phyloP scores from a whole-genome alignment of 179 eudicot genomes.

The Beta lomatogona region DNA sequence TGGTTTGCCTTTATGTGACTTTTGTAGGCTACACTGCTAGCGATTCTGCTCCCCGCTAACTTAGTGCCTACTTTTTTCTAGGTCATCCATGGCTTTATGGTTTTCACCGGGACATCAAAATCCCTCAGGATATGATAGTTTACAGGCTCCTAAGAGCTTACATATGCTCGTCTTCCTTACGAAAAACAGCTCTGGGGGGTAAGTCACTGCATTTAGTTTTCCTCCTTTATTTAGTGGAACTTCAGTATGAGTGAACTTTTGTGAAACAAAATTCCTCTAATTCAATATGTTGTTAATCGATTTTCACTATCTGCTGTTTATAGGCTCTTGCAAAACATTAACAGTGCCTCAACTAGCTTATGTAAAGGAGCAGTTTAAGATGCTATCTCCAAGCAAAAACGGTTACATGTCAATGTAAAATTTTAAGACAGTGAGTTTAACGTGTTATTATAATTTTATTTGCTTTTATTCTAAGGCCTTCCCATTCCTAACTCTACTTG shows the following conservation, averaged over 20 bases:
- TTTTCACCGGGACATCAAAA: constrained; percentile 44
- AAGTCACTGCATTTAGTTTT: constrained; percentile 20
- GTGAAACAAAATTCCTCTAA: no score
- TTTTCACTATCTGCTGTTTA: constrained; percentile 4
- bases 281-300: neutral
- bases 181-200: no score
- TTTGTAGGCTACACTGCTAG: neutral
- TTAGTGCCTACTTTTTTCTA: constrained; percentile 23
- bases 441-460: neutral
- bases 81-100: constrained; percentile 87
- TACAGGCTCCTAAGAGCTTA: constrained; percentile 71
- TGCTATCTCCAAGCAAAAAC: constrained; percentile 56
- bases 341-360: constrained; percentile 69
- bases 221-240: neutral
- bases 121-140: constrained; percentile 65
- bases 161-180: constrained; percentile 70
- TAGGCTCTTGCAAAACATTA: constrained; percentile 78
- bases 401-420: constrained; percentile 58
- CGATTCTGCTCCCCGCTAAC: no score
- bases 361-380: constrained; percentile 64
- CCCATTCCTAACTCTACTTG: neutral
- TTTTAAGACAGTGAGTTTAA: constrained; percentile 50
- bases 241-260: no score
- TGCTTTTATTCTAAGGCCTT: neutral
- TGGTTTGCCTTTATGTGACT: neutral